A percentile compares a stretch with the other conserved stretches of the same genome.
Evolutionary conservation across 306 rosid genomes (phyloP).

Genomic region (Dryas alaskensis): DNA sequence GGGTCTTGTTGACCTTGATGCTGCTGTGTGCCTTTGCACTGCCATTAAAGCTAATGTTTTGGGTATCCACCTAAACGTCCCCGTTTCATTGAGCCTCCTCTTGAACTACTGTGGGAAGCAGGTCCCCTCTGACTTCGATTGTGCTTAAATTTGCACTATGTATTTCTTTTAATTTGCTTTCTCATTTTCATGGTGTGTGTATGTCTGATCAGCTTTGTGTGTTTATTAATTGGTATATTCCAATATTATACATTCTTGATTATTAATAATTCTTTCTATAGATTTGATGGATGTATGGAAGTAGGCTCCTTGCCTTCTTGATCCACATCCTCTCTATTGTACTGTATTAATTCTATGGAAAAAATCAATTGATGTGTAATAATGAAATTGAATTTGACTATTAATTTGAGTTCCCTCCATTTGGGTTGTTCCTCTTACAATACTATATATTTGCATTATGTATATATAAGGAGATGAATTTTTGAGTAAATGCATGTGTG

Average conservation of each 20-base stretch:
- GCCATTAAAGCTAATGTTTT: conserved; percentile 62
- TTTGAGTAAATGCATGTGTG: too few species aligned
- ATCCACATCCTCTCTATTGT: background rate
- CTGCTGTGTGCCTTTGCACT: conserved; percentile 88
- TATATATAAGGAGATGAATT: too few species aligned
- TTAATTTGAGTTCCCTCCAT: too few species aligned
- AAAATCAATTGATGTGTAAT: background rate
- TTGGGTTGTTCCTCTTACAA: too few species aligned
- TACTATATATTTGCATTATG: too few species aligned
- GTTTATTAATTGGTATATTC: conserved; percentile 4
- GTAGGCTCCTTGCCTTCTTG: conserved; percentile 4
- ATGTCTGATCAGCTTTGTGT: background rate
- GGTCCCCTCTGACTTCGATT: conserved; percentile 49
- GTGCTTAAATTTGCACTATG: conserved; percentile 34
- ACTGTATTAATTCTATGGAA: background rate
- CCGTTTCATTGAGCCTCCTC: conserved; percentile 56
- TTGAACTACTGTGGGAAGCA: conserved; percentile 66
- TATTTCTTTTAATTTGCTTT: background rate
- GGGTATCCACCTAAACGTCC: conserved; percentile 62
- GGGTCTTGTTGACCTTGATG: conserved; percentile 72
- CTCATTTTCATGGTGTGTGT: background rate
- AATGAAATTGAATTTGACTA: background rate
- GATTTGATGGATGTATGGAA: background rate
- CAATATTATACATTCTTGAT: conserved; percentile 7
- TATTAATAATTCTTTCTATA: background rate